Evolutionary conservation across 1,284 basidiomycete genomes (phyloP), one percentile per base, ranked within the genome.

Genomic region (Irpex lacteus): DNA sequence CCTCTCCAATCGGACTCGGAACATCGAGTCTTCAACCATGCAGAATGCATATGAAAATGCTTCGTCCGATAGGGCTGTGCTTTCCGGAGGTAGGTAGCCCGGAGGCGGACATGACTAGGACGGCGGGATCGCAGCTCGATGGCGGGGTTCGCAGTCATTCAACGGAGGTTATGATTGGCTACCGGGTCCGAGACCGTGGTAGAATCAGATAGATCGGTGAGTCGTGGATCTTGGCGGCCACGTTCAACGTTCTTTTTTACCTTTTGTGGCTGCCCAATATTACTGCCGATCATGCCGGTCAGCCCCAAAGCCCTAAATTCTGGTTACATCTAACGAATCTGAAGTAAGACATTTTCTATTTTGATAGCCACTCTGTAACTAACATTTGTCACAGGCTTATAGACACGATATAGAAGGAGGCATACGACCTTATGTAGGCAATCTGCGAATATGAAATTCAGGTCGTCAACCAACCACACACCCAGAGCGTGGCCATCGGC

Each of bases 21-120:
- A 32, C 3, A 32, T 32, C 32, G 32, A 32, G 4, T 32, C 32
- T 32, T 32, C 32, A 32, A 32, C 32, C 32, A 32, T 0, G 32
- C 32, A 32, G 3, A 32, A 32, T 32, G 32, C 32, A 4, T 4
- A 32, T 4, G 4, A 32, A 2, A 32, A 32, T 4, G 3, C 32
- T 32, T 32, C 4, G 32, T 32, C 32, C 32, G 32, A 32, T 4
- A 32, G 32, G 32, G 32, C 32, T 3, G n/a, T 44, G 40, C 4
- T 44, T 6, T 44, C 40, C 40, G 40, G 40, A 44, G n/a, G 40
- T 44, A 44, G 4, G 4, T 44, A 11, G 9, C 11, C n/a, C 40
- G 40, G 40, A 44, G 66, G 34, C 74, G 71, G 26, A 73, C 68
- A 44, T 69, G 70, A 49, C 81, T 77, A 15, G 81, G 78, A 32